Evolutionary conservation across 805 yeast genomes (phyloP).

Genomic region (Vanderwaltozyma tropicalis): DNA sequence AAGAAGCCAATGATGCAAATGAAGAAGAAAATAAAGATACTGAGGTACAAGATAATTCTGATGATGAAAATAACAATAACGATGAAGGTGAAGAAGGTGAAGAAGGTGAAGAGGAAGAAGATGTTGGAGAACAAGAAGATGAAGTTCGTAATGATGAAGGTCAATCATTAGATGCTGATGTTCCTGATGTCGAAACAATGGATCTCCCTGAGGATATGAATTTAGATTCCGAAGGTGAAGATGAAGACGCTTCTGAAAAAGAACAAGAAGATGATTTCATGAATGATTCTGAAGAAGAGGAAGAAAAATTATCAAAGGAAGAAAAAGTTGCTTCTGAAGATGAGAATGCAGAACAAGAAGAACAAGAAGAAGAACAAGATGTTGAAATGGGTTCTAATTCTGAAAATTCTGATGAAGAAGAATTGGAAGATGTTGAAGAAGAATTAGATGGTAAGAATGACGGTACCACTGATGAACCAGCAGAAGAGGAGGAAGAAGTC

Average conservation of each 20-base stretch:
- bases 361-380: slow-evolving; percentile 49
- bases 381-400: slow-evolving; percentile 23
- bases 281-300: slow-evolving; percentile 64
- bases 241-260: slow-evolving; percentile 27
- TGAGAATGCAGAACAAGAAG: slow-evolving; percentile 61
- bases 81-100: slow-evolving; percentile 35
- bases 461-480: slow-evolving; percentile 26
- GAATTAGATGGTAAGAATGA: slow-evolving; percentile 25
- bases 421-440: slow-evolving; percentile 24
- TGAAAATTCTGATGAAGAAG: slow-evolving; percentile 22
- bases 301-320: slow-evolving; percentile 37
- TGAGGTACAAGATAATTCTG: slow-evolving; percentile 17
- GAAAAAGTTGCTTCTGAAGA: slow-evolving; percentile 19
- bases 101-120: slow-evolving; percentile 54
- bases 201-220: slow-evolving; percentile 91
- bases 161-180: slow-evolving; percentile 60
- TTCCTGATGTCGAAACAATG: slow-evolving; percentile 75
- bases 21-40: slow-evolving; percentile 16
- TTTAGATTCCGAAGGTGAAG: slow-evolving; percentile 61
- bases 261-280: slow-evolving; percentile 32
- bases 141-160: slow-evolving; percentile 59
- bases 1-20: slow-evolving; percentile 13
- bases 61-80: not conserved
- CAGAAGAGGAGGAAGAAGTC: slow-evolving; percentile 23
- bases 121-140: slow-evolving; percentile 76